Evolutionary conservation across 768 basidiomycete genomes (phyloP).

Genomic region (Xanthoconium purpureum): DNA sequence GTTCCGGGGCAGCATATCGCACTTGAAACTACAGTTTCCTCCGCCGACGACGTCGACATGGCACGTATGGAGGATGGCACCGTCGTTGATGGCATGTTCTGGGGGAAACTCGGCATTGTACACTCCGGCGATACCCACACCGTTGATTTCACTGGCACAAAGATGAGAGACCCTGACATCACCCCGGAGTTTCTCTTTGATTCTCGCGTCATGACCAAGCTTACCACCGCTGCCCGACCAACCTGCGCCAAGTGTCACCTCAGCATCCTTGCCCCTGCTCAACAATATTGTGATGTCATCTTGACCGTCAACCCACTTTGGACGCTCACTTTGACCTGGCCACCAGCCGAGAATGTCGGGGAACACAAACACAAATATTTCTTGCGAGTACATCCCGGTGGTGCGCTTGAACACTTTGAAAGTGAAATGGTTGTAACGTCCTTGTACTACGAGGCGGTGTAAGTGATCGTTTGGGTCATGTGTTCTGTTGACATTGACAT

Average conservation of each 20-base stretch:
- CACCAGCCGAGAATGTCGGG: constrained; percentile 63
- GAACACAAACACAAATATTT: constrained; percentile 82
- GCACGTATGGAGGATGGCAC: constrained; percentile 89
- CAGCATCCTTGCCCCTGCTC: constrained; percentile 65
- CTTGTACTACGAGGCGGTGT: constrained; percentile 85
- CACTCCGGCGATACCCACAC: constrained; percentile 74
- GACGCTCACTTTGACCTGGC: constrained; percentile 76
- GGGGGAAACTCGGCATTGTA: constrained; percentile 83
- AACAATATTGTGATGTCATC: constrained; percentile 79
- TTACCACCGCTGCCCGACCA: constrained; percentile 72
- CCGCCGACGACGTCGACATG: constrained; percentile 84
- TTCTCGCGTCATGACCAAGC: constrained; percentile 71
- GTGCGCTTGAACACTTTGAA: constrained; percentile 84
- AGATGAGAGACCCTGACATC: constrained; percentile 60
- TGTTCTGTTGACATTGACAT: neutral
- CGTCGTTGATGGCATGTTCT: constrained; percentile 79
- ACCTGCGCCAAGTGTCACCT: constrained; percentile 74
- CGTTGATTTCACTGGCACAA: constrained; percentile 82
- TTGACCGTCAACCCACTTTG: constrained; percentile 69
- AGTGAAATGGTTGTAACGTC: constrained; percentile 76
- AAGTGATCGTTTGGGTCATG: constrained; percentile 29
- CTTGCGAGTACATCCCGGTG: constrained; percentile 78
- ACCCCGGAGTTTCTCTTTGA: constrained; percentile 72
- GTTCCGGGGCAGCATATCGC: constrained; percentile 75
- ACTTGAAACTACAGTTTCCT: constrained; percentile 73